Evolutionary conservation across 441 rosid species (phyloP), one percentile per base, ranked within the genome.

Genomic region (Codiaeum variegatum): DNA sequence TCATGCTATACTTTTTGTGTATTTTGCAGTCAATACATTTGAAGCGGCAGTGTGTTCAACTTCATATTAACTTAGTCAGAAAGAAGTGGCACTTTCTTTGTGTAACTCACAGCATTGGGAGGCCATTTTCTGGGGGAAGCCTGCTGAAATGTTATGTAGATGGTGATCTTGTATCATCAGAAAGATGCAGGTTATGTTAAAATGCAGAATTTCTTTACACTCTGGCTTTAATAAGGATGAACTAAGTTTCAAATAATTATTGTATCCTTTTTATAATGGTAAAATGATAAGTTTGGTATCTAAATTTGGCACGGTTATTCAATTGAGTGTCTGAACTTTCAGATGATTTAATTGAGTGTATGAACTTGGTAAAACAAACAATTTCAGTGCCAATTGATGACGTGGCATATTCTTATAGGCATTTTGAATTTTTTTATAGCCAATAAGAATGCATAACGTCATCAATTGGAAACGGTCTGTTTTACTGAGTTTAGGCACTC

Each of bases 101-200:
- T 81, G 52, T 96, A 64, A 93, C 97, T 74, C 98, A 96, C 74
- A 89, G 90, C 72, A 87, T 96, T 68, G 97, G 99, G 78, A 90
- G 99, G 87, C 85, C 98, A 42, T 96, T 96, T 84, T 96, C 98
- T 76, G 99, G 97, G 66, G 98, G 98, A 75, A 96, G 99, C 83
- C 77, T 87, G 73, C 76, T 96, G 79, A 87, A 86, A 83, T 96
- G 97, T 84, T 96, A 88, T 76, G 80, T 96, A 54, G 94, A 96
- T 81, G 97, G 98, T 70, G 88, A 79, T 71, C 93, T 91, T 72
- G 89, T 91, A 56, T 91, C 97, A 77, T 96, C 99, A 67, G 98
- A 93, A 82, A 92, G 90, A 96, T 96, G 99, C 99, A 96, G 99
- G 99, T 91, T 74, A 46, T 61, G 21, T 49, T 59, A 68, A 42